Evolutionary conservation across 768 basidiomycete species (phyloP).

Genomic region (Auricularia heimuer): DNA sequence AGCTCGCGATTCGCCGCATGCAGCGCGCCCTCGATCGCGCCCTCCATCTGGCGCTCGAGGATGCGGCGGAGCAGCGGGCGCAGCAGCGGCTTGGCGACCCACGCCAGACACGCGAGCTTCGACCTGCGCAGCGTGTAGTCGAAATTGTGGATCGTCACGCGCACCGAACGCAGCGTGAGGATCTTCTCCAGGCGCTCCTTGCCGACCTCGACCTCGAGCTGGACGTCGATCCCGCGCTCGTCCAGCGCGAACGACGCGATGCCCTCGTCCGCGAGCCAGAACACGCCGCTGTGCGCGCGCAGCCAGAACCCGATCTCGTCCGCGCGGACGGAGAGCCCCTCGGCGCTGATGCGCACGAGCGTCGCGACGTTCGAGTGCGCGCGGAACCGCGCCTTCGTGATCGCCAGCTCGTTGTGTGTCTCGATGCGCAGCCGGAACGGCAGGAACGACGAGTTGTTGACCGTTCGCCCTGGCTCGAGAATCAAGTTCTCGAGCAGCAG

Average conservation of each 20-base stretch:
- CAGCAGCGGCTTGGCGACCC: not conserved
- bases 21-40: not conserved
- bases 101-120: not conserved
- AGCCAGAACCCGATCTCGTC: constrained; percentile 1
- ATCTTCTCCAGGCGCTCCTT: not conserved
- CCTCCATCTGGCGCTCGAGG: not conserved
- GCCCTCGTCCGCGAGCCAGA: not conserved
- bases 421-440: not conserved
- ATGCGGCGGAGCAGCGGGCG: not conserved
- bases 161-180: not conserved
- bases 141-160: not conserved
- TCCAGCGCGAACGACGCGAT: constrained; percentile 1
- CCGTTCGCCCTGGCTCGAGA: not conserved
- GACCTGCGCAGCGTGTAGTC: constrained; percentile 1
- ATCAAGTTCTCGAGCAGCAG: not conserved
- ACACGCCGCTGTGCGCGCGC: not conserved
- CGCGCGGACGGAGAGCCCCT: not conserved
- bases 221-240: not conserved
- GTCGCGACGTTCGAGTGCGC: not conserved
- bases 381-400: constrained; percentile 1
- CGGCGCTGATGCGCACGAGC: not conserved
- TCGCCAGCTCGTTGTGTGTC: not conserved
- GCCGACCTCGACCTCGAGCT: not conserved
- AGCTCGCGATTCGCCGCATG: constrained; percentile 1
- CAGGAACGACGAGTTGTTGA: not conserved